Percentiles rank a stretch among this genome's conserved stretches.
Conservation (phyloP, 1,139 yeast species). For the Taphrina sp. region DNA sequence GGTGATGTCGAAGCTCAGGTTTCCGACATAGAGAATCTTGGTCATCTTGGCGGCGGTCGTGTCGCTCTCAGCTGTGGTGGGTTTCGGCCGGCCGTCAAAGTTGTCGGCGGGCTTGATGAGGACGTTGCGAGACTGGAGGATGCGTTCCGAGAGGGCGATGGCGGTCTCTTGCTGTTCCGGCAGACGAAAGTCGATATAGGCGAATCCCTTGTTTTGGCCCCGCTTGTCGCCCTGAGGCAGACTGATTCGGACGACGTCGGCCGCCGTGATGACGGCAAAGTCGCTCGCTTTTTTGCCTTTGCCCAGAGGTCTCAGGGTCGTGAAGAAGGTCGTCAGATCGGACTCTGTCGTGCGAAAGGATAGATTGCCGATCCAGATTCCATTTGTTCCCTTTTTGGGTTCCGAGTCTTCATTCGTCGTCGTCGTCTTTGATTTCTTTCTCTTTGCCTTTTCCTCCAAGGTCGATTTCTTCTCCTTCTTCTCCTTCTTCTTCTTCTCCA, state of each 20-base stretch:
- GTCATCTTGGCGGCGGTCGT: constrained; percentile 69
- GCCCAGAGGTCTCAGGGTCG: constrained; percentile 42
- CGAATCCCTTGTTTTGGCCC: constrained; percentile 69
- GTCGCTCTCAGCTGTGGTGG: constrained; percentile 40
- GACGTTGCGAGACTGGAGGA: constrained; percentile 78
- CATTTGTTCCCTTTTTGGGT: constrained; percentile 49
- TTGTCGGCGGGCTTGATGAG: constrained; percentile 78
- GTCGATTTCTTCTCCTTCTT: constrained; percentile 36
- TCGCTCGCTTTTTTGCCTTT: constrained; percentile 41
- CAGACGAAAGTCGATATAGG: constrained; percentile 79
- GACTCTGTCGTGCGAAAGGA: constrained; percentile 80
- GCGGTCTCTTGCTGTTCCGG: constrained; percentile 63
- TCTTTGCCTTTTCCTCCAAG: constrained; percentile 37
- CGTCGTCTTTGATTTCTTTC: constrained; percentile 59
- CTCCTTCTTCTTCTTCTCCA: constrained; percentile 37
- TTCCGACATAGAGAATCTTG: constrained; percentile 86
- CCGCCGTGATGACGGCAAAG: constrained; percentile 43
- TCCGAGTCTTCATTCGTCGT: constrained; percentile 54
- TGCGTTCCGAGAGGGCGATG: constrained; percentile 64
- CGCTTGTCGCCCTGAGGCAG: constrained; percentile 45
- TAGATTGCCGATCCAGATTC: constrained; percentile 93
- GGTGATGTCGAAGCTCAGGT: constrained; percentile 89
- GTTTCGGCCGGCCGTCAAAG: constrained; percentile 84
- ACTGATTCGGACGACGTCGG: constrained; percentile 48
- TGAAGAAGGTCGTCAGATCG: constrained; percentile 65